Evolutionary conservation across 75 land plant genomes (phyloP), one percentile per base, ranked within the genome.

Genomic region (Pinus albicaulis): DNA sequence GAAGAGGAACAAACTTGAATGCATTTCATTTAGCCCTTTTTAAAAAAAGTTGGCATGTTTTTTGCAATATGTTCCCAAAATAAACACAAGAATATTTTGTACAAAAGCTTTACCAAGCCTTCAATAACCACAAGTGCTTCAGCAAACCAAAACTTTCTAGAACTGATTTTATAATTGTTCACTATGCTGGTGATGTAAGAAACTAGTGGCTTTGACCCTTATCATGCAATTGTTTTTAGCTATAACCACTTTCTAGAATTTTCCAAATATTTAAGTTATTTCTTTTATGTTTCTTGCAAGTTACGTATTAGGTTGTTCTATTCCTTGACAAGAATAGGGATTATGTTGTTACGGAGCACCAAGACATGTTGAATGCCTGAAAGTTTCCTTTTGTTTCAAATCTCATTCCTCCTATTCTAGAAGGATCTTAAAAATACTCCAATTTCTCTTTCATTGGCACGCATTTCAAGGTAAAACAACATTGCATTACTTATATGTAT

Each of bases 321-420:
- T 96, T 96, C 79, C 80, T 96, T 31, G 99, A 96, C 72, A 96
- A 96, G 80, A 93, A 96, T 79, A 96, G 92, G 74, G 99, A 96
- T 77, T 96, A 96, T 83, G 94, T 96, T 31, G 99, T 96, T 79
- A 94, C 98, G 22, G 99, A 96, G 82, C 96, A 96, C 80, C 99
- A 96, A 80, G 92, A 85, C 64, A 74, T 96, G 71, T 85, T 96
- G 77, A 87, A 74, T 77, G 92, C 92, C 56, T 93, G 97, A 11
- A 87, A 76, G 22, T 94, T 97, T 71, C n/a, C 94, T 48, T 93
- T 96, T 86, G 94, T 96, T 59, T 87, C 92, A 8, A 77, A 86
- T 20, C 85, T 96, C 19, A 92, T 96, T 77, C 92, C 97, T 24
- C 82, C 91, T 26, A 81, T 81, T 75, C 78, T 86, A 23, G 90